Evolutionary conservation across 306 rosid genomes (phyloP).

Genomic region (Medicago lupulina): DNA sequence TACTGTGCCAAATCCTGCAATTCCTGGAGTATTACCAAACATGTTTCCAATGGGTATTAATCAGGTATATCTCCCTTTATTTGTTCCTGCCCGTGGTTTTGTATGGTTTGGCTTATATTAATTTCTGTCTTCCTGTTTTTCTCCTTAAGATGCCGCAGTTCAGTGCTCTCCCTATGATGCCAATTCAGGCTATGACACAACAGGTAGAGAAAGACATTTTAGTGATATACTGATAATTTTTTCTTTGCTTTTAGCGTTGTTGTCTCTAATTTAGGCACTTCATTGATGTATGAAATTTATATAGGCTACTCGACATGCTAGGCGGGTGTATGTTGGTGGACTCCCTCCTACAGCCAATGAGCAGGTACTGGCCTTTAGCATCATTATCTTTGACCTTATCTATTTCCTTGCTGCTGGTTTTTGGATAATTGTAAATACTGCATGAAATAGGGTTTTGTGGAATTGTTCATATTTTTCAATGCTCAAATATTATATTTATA

Average conservation of each 20-base stretch:
- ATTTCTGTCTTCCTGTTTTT: constrained; percentile 31
- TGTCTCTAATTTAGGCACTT: constrained; percentile 22
- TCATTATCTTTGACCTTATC: background rate
- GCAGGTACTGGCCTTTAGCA: constrained; percentile 59
- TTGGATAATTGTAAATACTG: background rate
- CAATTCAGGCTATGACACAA: constrained; percentile 99
- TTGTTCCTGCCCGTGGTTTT: constrained; percentile 7
- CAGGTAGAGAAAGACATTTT: constrained; percentile 63
- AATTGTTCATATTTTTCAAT: background rate
- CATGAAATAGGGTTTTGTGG: constrained; percentile 9
- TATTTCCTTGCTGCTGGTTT: background rate
- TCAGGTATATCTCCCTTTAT: constrained; percentile 65
- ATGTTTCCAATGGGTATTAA: constrained; percentile 83
- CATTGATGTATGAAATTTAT: constrained; percentile 28
- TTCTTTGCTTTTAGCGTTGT: background rate
- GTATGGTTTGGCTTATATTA: background rate
- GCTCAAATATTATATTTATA: background rate
- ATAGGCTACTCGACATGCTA: constrained; percentile 99
- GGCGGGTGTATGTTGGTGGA: constrained; percentile 97
- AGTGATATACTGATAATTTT: background rate
- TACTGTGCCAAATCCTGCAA: constrained; percentile 69
- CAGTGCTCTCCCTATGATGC: constrained; percentile 93
- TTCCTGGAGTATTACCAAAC: constrained; percentile 86
- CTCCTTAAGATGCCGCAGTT: constrained; percentile 64
- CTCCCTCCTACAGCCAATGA: constrained; percentile 99